These are phyloP conservation scores for Cryptosporidium ryanae DNA, from an alignment of 169 alveolate species.

Conservation along the genomic window DNA sequence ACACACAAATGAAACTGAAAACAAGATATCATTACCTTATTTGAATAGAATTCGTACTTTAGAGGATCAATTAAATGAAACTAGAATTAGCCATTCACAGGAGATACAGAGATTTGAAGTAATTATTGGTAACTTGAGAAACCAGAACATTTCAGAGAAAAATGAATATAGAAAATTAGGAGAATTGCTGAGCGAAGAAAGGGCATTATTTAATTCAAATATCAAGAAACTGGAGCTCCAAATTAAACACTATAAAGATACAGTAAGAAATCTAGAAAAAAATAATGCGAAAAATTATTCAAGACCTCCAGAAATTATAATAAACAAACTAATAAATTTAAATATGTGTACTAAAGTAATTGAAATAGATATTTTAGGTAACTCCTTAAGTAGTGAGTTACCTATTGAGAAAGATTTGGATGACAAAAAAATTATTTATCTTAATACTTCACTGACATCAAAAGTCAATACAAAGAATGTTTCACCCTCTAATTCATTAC, in stretches of 20 bases:
- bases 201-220: neutral
- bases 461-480: too few relatives aligned
- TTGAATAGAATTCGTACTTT: conserved; percentile 30
- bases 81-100: conserved; percentile 40
- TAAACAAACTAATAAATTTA: neutral
- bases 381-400: neutral
- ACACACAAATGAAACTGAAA: conserved; percentile 4
- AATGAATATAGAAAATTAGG: neutral
- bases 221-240: conserved; percentile 5
- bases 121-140: conserved; percentile 35
- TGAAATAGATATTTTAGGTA: too few relatives aligned
- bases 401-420: neutral
- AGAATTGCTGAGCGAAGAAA: neutral
- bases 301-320: neutral
- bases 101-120: conserved; percentile 45
- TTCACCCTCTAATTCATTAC: neutral
- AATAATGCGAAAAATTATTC: neutral
- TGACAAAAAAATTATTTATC: neutral
- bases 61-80: conserved; percentile 49
- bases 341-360: neutral
- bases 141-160: conserved; percentile 12
- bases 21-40: conserved; percentile 25
- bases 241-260: neutral
- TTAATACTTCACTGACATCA: neutral
- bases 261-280: conserved; percentile 15